Conservation (phyloP, 2,329 filamentous ascomycete species). For the Aspergillus thermomutatus region DNA sequence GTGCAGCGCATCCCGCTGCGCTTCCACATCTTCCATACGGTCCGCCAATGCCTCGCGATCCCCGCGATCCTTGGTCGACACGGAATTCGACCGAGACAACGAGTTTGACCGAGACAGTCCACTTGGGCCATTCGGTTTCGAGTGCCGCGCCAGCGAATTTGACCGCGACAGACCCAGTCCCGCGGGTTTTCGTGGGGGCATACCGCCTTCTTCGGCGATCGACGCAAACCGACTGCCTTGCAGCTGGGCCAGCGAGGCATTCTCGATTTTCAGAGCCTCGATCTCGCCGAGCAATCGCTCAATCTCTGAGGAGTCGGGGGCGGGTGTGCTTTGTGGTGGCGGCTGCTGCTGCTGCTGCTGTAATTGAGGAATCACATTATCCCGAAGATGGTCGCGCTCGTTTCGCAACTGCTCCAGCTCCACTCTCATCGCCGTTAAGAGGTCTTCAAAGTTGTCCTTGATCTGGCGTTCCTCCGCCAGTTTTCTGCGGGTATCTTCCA, state of each 20-base stretch:
- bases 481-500: conserved; percentile 79
- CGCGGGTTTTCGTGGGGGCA: conserved; percentile 44
- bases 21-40: conserved; percentile 85
- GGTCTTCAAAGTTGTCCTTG: conserved; percentile 91
- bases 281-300: conserved; percentile 83
- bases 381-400: conserved; percentile 78
- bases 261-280: conserved; percentile 57
- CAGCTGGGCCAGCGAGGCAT: conserved; percentile 46
- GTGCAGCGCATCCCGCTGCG: conserved; percentile 89
- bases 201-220: conserved; percentile 57
- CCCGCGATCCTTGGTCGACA: conserved; percentile 53
- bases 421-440: conserved; percentile 76
- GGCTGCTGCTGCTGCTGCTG: conserved; percentile 36
- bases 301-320: conserved; percentile 47
- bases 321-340: conserved; percentile 51
- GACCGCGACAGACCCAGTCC: conserved; percentile 59
- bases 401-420: conserved; percentile 80
- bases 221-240: conserved; percentile 53
- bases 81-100: conserved; percentile 58
- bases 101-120: conserved; percentile 44
- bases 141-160: conserved; percentile 62
- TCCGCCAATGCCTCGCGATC: conserved; percentile 70
- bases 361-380: conserved; percentile 80
- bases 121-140: conserved; percentile 37
- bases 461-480: conserved; percentile 79